A percentile compares a stretch with the other conserved stretches of the same genome.
These are phyloP conservation scores for Thymus quinquecostatus DNA, from an alignment of 257 asterid genomes.

Conservation along the genomic window DNA sequence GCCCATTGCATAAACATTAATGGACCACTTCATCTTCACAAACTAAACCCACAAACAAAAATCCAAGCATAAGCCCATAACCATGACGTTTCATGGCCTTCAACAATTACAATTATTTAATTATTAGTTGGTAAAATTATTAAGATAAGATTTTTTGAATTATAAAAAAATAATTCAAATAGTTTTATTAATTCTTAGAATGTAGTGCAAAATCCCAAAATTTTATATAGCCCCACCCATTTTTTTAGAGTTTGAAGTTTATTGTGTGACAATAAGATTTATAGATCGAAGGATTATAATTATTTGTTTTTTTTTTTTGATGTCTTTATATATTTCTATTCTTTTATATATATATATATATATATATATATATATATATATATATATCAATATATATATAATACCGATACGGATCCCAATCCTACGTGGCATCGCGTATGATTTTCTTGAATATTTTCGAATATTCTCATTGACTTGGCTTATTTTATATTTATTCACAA, in stretches of 20 bases:
- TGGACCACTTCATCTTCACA: slow-evolving; percentile 26
- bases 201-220: neutral
- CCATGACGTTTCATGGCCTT: slow-evolving; percentile 24
- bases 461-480: too few relatives aligned
- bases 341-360: too few relatives aligned
- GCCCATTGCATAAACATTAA: slow-evolving; percentile 18
- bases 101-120: neutral
- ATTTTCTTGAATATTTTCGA: too few relatives aligned
- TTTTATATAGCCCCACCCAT: too few relatives aligned
- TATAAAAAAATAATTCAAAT: too few relatives aligned
- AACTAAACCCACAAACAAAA: slow-evolving; percentile 2
- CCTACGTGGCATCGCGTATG: too few relatives aligned
- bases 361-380: too few relatives aligned
- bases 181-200: neutral
- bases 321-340: neutral
- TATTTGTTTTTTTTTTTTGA: neutral
- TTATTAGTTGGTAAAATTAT: neutral
- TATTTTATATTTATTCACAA: too few relatives aligned
- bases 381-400: too few relatives aligned
- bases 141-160: slow-evolving; percentile 3
- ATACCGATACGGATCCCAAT: too few relatives aligned
- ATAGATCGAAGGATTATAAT: neutral
- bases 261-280: neutral
- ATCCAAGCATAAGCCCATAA: slow-evolving; percentile 25
- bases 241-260: neutral